Evolutionary conservation across 78 protist genomes (phyloP).

Genomic region (Dictyostelium firmibasis): DNA sequence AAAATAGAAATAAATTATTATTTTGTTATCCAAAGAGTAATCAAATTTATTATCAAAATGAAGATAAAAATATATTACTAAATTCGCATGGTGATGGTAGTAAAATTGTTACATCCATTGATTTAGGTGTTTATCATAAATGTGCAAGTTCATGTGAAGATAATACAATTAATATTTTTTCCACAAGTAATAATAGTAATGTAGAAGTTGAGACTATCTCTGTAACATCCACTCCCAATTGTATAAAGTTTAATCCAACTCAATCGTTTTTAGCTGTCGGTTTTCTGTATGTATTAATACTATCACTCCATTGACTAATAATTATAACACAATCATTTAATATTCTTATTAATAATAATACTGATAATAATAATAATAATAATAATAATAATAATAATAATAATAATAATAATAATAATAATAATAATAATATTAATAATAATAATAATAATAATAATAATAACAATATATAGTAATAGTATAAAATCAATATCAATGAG

Average conservation of each 20-base stretch:
- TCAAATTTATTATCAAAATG: neutral
- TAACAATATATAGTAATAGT: neutral
- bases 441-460: neutral
- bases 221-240: neutral
- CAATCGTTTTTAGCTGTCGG: constrained; percentile 20
- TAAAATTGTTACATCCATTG: neutral
- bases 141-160: constrained; percentile 19
- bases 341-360: no score
- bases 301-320: no score
- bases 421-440: no score
- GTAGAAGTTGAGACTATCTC: neutral
- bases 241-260: constrained; percentile 28
- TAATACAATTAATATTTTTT: neutral
- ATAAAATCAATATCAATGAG: neutral
- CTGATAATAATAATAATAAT: no score
- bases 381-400: no score
- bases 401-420: no score
- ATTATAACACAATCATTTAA: no score
- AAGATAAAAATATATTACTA: neutral
- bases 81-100: neutral
- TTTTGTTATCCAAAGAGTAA: constrained; percentile 10
- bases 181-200: neutral
- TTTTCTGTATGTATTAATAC: constrained; percentile 13
- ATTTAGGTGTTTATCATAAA: neutral
- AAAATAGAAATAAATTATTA: neutral